phyloP scores from a whole-genome alignment of 2,329 filamentous ascomycete species.

The Corynespora cassiicola region DNA sequence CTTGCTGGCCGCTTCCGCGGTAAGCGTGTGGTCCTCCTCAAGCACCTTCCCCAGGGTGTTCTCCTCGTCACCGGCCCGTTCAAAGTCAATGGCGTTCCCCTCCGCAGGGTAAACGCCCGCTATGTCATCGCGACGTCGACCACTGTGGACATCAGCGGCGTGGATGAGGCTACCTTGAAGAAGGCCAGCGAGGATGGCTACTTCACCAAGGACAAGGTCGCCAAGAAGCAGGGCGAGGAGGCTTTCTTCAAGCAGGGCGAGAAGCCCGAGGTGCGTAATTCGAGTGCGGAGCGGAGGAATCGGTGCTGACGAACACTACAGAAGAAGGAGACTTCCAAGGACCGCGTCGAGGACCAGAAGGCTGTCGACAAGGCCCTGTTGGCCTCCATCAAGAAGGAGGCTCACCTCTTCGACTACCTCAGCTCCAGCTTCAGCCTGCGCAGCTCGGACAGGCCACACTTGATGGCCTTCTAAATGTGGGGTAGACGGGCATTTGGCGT shows the following conservation, averaged over 20 bases:
- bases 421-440: constrained; percentile 96
- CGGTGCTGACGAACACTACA: constrained; percentile 50
- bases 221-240: constrained; percentile 96
- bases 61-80: constrained; percentile 99
- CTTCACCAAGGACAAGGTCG: constrained; percentile 94
- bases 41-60: constrained; percentile 95
- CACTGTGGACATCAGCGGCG: constrained; percentile 81
- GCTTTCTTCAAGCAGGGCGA: constrained; percentile 99
- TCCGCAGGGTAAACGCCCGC: constrained; percentile 90
- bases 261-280: constrained; percentile 84
- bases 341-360: constrained; percentile 97
- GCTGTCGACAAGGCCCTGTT: constrained; percentile 95
- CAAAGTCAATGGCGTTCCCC: constrained; percentile 99
- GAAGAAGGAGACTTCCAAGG: constrained; percentile 97
- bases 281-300: neutral
- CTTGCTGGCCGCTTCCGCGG: constrained; percentile 99
- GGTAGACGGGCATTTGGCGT: constrained; percentile 45
- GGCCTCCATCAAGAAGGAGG: constrained; percentile 97
- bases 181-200: constrained; percentile 86
- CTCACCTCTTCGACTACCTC: constrained; percentile 92
- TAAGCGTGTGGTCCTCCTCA: constrained; percentile 99
- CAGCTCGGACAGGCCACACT: constrained; percentile 99
- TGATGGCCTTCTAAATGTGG: constrained; percentile 91
- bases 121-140: constrained; percentile 92
- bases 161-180: constrained; percentile 74